Percentiles rank a stretch among this genome's conserved stretches.
phyloP scores from a whole-genome alignment of 208 protist species.

The Trypanosoma platydactyli region DNA sequence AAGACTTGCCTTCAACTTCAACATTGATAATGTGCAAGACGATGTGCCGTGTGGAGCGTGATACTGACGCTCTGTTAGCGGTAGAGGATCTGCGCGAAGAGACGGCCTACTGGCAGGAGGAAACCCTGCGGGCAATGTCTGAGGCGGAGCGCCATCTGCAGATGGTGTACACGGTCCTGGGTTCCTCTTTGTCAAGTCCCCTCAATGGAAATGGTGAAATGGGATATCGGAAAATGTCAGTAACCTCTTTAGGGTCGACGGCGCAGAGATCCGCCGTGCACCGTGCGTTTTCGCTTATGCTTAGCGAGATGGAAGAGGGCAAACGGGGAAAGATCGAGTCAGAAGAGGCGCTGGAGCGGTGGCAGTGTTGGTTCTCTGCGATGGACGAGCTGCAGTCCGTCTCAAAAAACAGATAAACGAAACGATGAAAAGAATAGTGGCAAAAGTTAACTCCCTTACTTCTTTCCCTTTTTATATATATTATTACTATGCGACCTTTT shows the following conservation, averaged over 20 bases:
- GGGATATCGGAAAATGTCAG: slow-evolving; percentile 1
- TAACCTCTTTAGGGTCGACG: neutral
- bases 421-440: neutral
- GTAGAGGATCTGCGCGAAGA: slow-evolving; percentile 25
- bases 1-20: slow-evolving; percentile 13
- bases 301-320: slow-evolving; percentile 21
- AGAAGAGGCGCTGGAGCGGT: slow-evolving; percentile 18
- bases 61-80: slow-evolving; percentile 4
- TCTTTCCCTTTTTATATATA: too few relatives aligned
- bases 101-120: slow-evolving; percentile 26
- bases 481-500: too few relatives aligned
- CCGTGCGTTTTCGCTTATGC: slow-evolving; percentile 13
- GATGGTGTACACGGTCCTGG: slow-evolving; percentile 14
- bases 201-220: slow-evolving; percentile 10
- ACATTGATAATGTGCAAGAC: neutral
- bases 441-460: too few relatives aligned
- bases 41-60: slow-evolving; percentile 4
- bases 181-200: neutral
- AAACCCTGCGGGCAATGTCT: slow-evolving; percentile 17
- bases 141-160: slow-evolving; percentile 23
- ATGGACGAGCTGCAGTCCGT: neutral
- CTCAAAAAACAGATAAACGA: neutral
- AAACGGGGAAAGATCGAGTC: slow-evolving; percentile 14
- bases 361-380: slow-evolving; percentile 1
- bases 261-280: neutral